Base-by-base conservation (phyloP, 495 filamentous ascomycete genomes). In the Podospora sp. region DNA sequence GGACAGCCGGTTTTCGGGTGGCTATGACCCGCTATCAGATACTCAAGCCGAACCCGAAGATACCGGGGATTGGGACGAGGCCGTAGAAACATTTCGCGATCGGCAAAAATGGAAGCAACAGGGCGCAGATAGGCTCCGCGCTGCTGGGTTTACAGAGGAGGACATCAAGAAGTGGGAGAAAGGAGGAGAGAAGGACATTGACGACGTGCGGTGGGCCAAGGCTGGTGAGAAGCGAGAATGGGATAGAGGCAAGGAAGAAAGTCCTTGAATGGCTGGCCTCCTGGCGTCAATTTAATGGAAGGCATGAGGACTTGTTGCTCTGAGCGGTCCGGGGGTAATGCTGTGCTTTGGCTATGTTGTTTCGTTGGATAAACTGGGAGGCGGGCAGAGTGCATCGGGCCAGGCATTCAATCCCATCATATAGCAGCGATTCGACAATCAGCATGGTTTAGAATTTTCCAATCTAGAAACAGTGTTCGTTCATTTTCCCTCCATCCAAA, bases 221-320 rank as follows among this genome's bases (percentile, higher is more conserved):
- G 87, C 85, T 55, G 94, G 92, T 0, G 90, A 92, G 67, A 83
- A 86, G n/a, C 85, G 92, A 40, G 94, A 96, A 73, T 97, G 94
- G 94, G 94, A 98, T 61, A 33, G 63, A 21, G 73, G 73, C 24
- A 75, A 75, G 63, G 65, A 69, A 0, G 55, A 27, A 11, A 62
- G 59, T 46, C 29, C 12, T 6, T 1, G 22, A 16, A 1, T 16
- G 22, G n/a, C n/a, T n/a, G n/a, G n/a, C n/a, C n/a, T n/a, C n/a
- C n/a, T n/a, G n/a, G n/a, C n/a, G n/a, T n/a, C n/a, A n/a, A n/a
- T n/a, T n/a, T n/a, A n/a, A n/a, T n/a, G n/a, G n/a, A n/a, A n/a
- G n/a, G n/a, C n/a, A n/a, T n/a, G n/a, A n/a, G n/a, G n/a, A n/a
- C n/a, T n/a, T n/a, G n/a, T n/a, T n/a, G n/a, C n/a, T n/a, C n/a